Conservation (phyloP, 768 basidiomycete genomes). For the Kwoniella dendrophila region DNA sequence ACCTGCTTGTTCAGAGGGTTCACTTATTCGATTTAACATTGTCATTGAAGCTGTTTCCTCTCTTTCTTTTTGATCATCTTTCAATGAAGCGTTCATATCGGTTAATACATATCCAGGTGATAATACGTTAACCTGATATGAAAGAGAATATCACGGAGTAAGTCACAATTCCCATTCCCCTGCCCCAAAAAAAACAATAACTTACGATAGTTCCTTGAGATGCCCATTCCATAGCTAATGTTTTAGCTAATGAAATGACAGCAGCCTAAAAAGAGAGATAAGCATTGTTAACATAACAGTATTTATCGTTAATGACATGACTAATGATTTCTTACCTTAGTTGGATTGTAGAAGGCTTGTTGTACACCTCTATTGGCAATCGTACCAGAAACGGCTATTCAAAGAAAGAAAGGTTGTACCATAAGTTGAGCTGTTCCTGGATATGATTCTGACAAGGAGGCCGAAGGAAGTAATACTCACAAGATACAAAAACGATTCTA, state of each 20-base stretch:
- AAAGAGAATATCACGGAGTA: background rate
- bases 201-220: constrained; percentile 43
- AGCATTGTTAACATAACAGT: background rate
- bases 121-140: constrained; percentile 33
- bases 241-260: constrained; percentile 41
- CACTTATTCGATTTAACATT: constrained; percentile 34
- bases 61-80: constrained; percentile 28
- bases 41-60: constrained; percentile 19
- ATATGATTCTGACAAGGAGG: background rate
- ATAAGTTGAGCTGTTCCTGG: background rate
- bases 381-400: constrained; percentile 40
- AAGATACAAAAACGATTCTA: constrained; percentile 49
- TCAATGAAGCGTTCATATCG: constrained; percentile 46
- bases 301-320: background rate
- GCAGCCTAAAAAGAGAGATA: constrained; percentile 28
- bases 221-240: constrained; percentile 52
- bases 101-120: constrained; percentile 47
- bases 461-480: constrained; percentile 25
- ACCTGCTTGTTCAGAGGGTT: constrained; percentile 49
- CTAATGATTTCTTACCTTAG: constrained; percentile 29
- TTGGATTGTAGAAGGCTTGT: constrained; percentile 51
- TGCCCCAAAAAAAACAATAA: background rate
- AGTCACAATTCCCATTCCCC: background rate
- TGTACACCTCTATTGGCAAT: constrained; percentile 42
- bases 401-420: background rate